These are phyloP conservation scores for Coniochaeta sp. DNA, from an alignment of 2,329 filamentous ascomycete species.

Conservation along the genomic window DNA sequence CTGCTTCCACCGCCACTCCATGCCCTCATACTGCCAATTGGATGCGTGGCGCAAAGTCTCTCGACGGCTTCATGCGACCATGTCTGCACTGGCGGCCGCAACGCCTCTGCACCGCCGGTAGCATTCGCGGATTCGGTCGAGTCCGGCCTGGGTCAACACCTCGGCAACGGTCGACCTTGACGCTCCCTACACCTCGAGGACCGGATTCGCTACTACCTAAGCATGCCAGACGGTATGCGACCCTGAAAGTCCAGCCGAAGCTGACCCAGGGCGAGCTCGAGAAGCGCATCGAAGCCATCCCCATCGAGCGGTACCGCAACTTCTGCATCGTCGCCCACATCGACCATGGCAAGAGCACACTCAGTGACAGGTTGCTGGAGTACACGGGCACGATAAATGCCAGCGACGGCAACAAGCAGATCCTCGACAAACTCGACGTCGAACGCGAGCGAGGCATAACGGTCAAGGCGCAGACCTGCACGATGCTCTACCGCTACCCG, in stretches of 20 bases:
- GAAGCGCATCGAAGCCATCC: slow-evolving; percentile 62
- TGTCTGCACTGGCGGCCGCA: slow-evolving; percentile 20
- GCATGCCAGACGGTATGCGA: not conserved
- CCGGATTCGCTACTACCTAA: not conserved
- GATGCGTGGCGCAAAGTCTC: slow-evolving; percentile 16
- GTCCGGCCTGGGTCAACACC: not conserved
- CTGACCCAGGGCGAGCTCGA: slow-evolving; percentile 35
- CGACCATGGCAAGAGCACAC: slow-evolving; percentile 96
- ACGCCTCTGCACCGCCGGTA: slow-evolving; percentile 3
- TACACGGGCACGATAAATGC: slow-evolving; percentile 86
- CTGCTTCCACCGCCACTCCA: not conserved
- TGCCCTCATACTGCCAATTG: slow-evolving; percentile 12
- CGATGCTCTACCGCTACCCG: slow-evolving; percentile 86
- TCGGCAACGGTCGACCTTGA: not conserved
- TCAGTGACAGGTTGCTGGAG: slow-evolving; percentile 88
- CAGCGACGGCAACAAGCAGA: slow-evolving; percentile 80
- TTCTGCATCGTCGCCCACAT: slow-evolving; percentile 99
- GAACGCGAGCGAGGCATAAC: slow-evolving; percentile 95
- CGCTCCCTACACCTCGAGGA: not conserved
- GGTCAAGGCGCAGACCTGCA: slow-evolving; percentile 97
- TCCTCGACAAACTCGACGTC: slow-evolving; percentile 93
- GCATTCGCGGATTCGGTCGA: not conserved
- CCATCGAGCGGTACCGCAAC: slow-evolving; percentile 77
- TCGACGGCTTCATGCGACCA: slow-evolving; percentile 22
- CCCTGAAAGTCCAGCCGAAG: not conserved